Evolutionary conservation across 495 filamentous ascomycete genomes (phyloP).

Genomic region (Evernia prunastri): DNA sequence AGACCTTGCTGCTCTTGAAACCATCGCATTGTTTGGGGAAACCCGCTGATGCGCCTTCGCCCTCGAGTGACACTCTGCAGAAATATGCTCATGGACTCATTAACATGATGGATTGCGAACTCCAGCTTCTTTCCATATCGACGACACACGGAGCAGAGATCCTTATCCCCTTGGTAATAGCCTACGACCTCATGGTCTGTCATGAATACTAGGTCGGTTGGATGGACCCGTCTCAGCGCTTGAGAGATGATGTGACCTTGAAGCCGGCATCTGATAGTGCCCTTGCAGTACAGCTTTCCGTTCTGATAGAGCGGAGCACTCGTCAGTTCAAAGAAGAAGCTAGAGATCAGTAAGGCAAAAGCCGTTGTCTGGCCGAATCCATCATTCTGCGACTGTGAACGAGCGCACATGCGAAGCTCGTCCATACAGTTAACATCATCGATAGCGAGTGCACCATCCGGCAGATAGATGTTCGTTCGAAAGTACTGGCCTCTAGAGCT

Average conservation of each 20-base stretch:
- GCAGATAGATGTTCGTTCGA: conserved; percentile 27
- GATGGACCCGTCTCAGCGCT: no score
- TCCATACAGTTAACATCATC: conserved; percentile 26
- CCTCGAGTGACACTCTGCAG: no score
- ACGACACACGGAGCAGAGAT: no score
- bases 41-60: no score
- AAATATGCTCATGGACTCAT: no score
- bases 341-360: conserved; percentile 23
- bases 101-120: no score
- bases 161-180: no score
- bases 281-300: conserved; percentile 22
- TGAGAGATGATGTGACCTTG: no score
- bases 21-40: no score
- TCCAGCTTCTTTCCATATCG: background rate
- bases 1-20: no score
- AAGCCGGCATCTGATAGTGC: conserved; percentile 23
- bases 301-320: conserved; percentile 11
- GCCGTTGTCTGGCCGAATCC: conserved; percentile 12
- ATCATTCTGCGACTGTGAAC: conserved; percentile 3
- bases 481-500: conserved; percentile 23
- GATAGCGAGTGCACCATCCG: conserved; percentile 18
- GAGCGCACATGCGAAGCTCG: conserved; percentile 3
- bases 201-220: no score
- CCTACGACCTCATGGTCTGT: no score
- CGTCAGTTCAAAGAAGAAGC: conserved; percentile 26